Base-by-base conservation (phyloP, 176 grass and related monocot species). In the Microstegium vimineum region DNA sequence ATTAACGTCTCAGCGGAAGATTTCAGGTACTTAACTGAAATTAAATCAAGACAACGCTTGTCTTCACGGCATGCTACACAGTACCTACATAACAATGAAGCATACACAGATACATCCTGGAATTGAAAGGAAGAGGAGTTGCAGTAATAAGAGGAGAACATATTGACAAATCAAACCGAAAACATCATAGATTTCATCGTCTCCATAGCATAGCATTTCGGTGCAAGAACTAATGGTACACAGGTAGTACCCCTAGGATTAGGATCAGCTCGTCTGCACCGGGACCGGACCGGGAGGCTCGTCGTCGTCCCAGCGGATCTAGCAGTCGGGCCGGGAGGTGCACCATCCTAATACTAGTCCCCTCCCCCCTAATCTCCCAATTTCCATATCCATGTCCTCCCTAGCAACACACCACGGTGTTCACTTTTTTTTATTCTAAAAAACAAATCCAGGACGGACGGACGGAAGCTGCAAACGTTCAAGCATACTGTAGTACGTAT, bases 321-420 rank as follows among this genome's bases (percentile, higher is more conserved):
- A 22, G 43, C 10, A 22, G 43, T 16, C 17, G 9, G 34, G 10
- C 2, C 8, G 49, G 34, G 59, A 16, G 26, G 34, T 61, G 62
- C 79, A 27, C 79, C 66, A 61, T 60, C 5, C 49, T 71, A 81
- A 81, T 81, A 81, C 23, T 15, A 71, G 66, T 60, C 52, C 65
- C 65, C 33, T 36, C 62, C 62, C 67, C 77, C 46, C 6, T 34
- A 14, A 22, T 36, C 20, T 10, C 12, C 34, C 30, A 5, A 18
- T 47, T 18, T n/a, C n/a, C n/a, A n/a, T n/a, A n/a, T 41, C 18
- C 14, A 20, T n/a, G 32, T n/a, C 30, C 62, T 22, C 5, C 20
- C 16, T 8, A 23, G 13, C 73, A 56, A 13, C 28, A n/a, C 9
- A 1, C 27, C 42, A 52, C 74, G 22, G 6, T 14, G 15, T 14